These are phyloP conservation scores for Aciculoconidium aculeatum DNA, from an alignment of 805 yeast genomes.

Conservation along the genomic window DNA sequence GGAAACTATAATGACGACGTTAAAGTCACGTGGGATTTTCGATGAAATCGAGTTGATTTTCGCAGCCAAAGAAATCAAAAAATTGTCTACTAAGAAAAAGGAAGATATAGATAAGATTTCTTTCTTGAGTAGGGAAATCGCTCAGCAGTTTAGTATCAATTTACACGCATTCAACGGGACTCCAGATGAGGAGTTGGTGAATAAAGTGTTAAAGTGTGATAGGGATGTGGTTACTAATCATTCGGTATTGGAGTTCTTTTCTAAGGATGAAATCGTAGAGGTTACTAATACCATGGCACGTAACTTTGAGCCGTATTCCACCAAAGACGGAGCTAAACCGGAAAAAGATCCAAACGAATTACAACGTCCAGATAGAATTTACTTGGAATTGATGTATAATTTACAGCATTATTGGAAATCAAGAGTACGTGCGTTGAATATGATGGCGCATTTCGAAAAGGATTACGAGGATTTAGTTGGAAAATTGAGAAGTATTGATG, in stretches of 20 bases:
- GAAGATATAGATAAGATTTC: conserved; percentile 43
- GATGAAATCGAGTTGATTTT: conserved; percentile 59
- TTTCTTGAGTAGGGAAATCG: conserved; percentile 62
- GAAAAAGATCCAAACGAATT: conserved; percentile 52
- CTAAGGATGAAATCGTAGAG: conserved; percentile 58
- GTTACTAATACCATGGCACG: conserved; percentile 51
- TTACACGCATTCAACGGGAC: conserved; percentile 55
- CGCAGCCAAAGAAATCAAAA: conserved; percentile 48
- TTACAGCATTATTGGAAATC: conserved; percentile 68
- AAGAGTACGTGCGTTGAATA: conserved; percentile 56
- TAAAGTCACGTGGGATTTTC: conserved; percentile 56
- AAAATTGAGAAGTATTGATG: conserved; percentile 54
- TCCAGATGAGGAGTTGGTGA: conserved; percentile 49
- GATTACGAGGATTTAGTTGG: conserved; percentile 58
- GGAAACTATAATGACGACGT: conserved; percentile 39
- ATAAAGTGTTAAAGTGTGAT: conserved; percentile 57
- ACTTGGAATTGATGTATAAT: conserved; percentile 61
- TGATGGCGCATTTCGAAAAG: conserved; percentile 51
- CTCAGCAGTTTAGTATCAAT: conserved; percentile 78
- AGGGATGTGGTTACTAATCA: conserved; percentile 44
- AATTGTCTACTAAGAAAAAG: conserved; percentile 37
- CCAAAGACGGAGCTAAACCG: conserved; percentile 37
- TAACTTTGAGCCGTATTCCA: conserved; percentile 59
- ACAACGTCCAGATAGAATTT: conserved; percentile 66
- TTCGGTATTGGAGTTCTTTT: conserved; percentile 64